Percentiles rank a stretch among this genome's conserved stretches.
Conservation (phyloP, 352 stramenopile species). For the Globisporangium okanoganense region DNA sequence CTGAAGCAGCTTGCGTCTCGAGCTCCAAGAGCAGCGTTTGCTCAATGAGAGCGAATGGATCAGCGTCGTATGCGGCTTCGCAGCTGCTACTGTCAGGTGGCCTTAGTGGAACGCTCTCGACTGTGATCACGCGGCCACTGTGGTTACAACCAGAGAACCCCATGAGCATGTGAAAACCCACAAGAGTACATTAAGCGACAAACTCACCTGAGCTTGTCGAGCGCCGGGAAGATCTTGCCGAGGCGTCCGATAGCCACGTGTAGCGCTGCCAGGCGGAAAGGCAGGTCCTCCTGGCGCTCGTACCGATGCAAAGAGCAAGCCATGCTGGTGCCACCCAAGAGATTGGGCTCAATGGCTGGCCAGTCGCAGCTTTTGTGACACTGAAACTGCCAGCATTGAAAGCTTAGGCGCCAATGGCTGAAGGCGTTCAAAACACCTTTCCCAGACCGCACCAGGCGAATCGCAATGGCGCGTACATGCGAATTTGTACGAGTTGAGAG, state of each 20-base stretch:
- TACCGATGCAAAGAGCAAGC: neutral
- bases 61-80: neutral
- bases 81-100: neutral
- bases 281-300: neutral
- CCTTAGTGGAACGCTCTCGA: constrained; percentile 9
- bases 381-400: too few relatives aligned
- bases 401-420: too few relatives aligned
- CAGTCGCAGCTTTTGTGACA: too few relatives aligned
- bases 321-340: neutral
- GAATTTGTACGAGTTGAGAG: too few relatives aligned
- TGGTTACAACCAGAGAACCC: too few relatives aligned
- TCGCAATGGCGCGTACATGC: too few relatives aligned
- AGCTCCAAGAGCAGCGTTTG: constrained; percentile 2
- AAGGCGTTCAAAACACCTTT: too few relatives aligned
- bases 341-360: too few relatives aligned
- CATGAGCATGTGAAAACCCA: neutral
- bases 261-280: constrained; percentile 25
- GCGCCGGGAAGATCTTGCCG: constrained; percentile 32
- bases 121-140: constrained; percentile 11
- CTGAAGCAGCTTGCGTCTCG: neutral
- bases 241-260: constrained; percentile 29
- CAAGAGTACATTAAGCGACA: neutral
- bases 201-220: constrained; percentile 27
- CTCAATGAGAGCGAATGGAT: neutral
- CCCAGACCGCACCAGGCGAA: too few relatives aligned